Evolutionary conservation across 805 yeast genomes (phyloP), one percentile per base, ranked within the genome.

Genomic region (Ogataea pini): DNA sequence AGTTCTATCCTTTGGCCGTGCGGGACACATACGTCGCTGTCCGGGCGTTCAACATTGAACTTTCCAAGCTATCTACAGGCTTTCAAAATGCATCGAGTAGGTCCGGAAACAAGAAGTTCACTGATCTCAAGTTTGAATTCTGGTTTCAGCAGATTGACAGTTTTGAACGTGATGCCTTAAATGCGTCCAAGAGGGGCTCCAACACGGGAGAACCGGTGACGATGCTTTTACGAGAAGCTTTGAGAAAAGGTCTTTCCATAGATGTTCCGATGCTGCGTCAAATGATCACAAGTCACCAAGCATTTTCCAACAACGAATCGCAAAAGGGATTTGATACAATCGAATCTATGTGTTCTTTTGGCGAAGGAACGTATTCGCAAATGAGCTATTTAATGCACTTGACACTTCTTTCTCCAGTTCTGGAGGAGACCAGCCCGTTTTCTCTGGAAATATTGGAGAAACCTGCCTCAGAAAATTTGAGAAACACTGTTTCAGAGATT

Each of bases 291-390:
- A 77, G 88, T 3, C 74, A 86, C 44, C 74, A 76, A 44, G 72
- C 76, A 44, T 82, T 82, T 58, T 63, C 82, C 20, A 69, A 73
- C 22, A 72, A 73, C 36, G 72, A 72, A 7, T 69, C 74, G 25
- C 76, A 83, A 43, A 67, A 73, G 9, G 69, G 70, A 4, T 68
- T 67, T 36, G 45, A 52, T 20, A 69, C 71, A 7, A 59, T 77
- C 2, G 83, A 83, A 36, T 79, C 78, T 36, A 73, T 89, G 52
- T 85, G 90, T 43, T 77, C 88, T 1, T 83, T 77, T 58, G 96
- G 96, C 1, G 96, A 89, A 65, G 94, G 92, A 0, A 79, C 85
- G 0, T 76, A 76, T 56, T 85, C 95, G 1, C 94, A 86, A 62
- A 68, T 86, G 57, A 83, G 83, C 57, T 88, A 89, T 57, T 67